Conservation (phyloP, 1,139 yeast genomes). For the Taiozyma sp. region DNA sequence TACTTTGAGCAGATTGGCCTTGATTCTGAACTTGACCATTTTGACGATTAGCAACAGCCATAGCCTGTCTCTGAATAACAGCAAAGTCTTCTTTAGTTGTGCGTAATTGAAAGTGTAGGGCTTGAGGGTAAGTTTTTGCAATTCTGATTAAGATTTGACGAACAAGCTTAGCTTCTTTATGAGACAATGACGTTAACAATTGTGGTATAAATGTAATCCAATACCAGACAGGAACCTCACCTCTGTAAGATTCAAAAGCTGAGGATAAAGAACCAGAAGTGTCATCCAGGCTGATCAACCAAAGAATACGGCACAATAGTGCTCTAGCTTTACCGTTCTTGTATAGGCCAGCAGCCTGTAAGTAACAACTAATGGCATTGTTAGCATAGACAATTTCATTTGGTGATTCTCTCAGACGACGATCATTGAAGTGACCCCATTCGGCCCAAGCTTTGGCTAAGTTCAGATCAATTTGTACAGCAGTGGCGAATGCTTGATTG, state of each 20-base stretch:
- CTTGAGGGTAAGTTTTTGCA: constrained; percentile 96
- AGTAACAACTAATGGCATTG: constrained; percentile 91
- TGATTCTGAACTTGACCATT: constrained; percentile 19
- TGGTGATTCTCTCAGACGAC: constrained; percentile 80
- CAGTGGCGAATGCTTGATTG: constrained; percentile 95
- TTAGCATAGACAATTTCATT: constrained; percentile 82
- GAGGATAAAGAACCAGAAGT: constrained; percentile 73
- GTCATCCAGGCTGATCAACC: constrained; percentile 94
- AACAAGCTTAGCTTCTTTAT: constrained; percentile 84
- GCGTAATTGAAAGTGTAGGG: constrained; percentile 90
- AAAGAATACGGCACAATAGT: constrained; percentile 80
- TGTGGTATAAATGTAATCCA: constrained; percentile 98
- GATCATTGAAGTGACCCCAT: constrained; percentile 96
- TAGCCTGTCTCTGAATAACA: constrained; percentile 76
- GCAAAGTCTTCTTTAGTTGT: constrained; percentile 94
- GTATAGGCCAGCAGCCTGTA: constrained; percentile 96
- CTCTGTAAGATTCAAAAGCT: constrained; percentile 89
- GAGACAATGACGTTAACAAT: constrained; percentile 81
- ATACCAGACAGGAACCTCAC: constrained; percentile 98
- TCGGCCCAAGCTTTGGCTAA: constrained; percentile 99
- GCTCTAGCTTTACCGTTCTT: constrained; percentile 90
- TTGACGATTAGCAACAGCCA: constrained; percentile 50
- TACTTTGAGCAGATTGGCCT: constrained; percentile 9
- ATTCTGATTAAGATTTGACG: constrained; percentile 85
- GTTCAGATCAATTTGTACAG: constrained; percentile 91